A percentile compares a stretch with the other conserved stretches of the same genome.
These are phyloP conservation scores for Stachybotrys chlorohalonatus DNA, from an alignment of 2,329 filamentous ascomycete genomes.

Conservation along the genomic window DNA sequence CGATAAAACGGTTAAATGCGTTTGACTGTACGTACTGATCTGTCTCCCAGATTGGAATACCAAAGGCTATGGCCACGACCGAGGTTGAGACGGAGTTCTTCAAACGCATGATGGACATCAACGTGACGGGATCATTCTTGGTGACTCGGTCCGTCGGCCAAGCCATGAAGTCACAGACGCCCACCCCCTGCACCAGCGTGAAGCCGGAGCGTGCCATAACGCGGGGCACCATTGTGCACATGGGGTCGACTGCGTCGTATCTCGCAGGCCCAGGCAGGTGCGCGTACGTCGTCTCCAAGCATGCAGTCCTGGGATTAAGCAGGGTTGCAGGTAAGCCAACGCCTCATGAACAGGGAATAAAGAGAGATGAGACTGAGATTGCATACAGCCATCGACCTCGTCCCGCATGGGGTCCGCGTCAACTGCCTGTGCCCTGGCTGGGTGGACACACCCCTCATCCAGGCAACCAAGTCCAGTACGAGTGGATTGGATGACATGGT, in stretches of 20 bases:
- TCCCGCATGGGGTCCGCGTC: constrained; percentile 5
- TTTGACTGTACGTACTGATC: too few relatives aligned
- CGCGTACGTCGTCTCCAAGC: constrained; percentile 7
- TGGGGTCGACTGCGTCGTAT: constrained; percentile 7
- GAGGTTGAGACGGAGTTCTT: constrained; percentile 5
- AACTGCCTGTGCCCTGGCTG: constrained; percentile 13
- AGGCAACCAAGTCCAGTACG: constrained; percentile 1
- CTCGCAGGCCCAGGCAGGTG: constrained; percentile 4
- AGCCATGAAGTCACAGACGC: constrained; percentile 6
- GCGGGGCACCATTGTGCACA: constrained; percentile 7
- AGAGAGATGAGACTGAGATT: too few relatives aligned
- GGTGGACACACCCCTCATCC: constrained; percentile 7
- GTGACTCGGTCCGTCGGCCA: constrained; percentile 2
- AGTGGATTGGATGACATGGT: constrained; percentile 2
- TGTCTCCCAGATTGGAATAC: too few relatives aligned
- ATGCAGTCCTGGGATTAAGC: constrained; percentile 7
- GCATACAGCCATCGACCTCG: constrained; percentile 6
- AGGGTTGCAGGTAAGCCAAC: constrained; percentile 5
- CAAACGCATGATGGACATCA: constrained; percentile 4
- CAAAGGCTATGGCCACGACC: constrained; percentile 1
- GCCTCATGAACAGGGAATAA: too few relatives aligned
- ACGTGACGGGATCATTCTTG: constrained; percentile 7
- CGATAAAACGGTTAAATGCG: too few relatives aligned
- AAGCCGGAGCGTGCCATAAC: constrained; percentile 3
- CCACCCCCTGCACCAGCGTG: neutral